These are phyloP conservation scores for Isoetes engelmannii DNA, from an alignment of 83 land plant species.

Conservation along the genomic window DNA sequence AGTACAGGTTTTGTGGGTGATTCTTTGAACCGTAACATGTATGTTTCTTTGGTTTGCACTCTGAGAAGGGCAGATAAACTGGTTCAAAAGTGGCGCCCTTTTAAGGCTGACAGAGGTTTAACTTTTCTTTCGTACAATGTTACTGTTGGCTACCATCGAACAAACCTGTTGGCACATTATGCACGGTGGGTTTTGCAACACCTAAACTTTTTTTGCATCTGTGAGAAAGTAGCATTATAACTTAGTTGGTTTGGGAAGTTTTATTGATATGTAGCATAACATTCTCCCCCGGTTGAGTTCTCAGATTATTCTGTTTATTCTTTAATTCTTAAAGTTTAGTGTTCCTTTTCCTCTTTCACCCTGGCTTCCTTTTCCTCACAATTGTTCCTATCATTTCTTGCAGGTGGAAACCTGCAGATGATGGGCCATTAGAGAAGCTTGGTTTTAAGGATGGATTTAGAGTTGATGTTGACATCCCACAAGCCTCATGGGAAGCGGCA, in stretches of 20 bases:
- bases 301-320: slow-evolving; percentile 1
- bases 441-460: slow-evolving; percentile 60
- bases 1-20: slow-evolving; percentile 89
- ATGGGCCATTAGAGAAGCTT: slow-evolving; percentile 51
- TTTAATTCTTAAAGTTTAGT: background rate
- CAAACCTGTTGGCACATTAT: slow-evolving; percentile 73
- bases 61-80: slow-evolving; percentile 43
- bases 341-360: background rate
- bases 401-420: slow-evolving; percentile 55
- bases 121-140: slow-evolving; percentile 68
- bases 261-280: background rate
- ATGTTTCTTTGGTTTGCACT: slow-evolving; percentile 65
- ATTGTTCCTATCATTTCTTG: background rate
- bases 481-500: slow-evolving; percentile 57
- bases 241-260: background rate
- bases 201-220: background rate
- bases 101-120: slow-evolving; percentile 66
- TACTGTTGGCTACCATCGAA: slow-evolving; percentile 80
- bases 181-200: slow-evolving; percentile 48
- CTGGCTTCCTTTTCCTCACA: slow-evolving; percentile 1
- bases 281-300: background rate
- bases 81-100: slow-evolving; percentile 73
- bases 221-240: background rate
- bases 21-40: slow-evolving; percentile 85
- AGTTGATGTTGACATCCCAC: slow-evolving; percentile 79